A percentile compares a stretch with the other conserved stretches of the same genome.
These are phyloP conservation scores for Aspergillus olivimuriae DNA, from an alignment of 495 filamentous ascomycete species.

Conservation along the genomic window DNA sequence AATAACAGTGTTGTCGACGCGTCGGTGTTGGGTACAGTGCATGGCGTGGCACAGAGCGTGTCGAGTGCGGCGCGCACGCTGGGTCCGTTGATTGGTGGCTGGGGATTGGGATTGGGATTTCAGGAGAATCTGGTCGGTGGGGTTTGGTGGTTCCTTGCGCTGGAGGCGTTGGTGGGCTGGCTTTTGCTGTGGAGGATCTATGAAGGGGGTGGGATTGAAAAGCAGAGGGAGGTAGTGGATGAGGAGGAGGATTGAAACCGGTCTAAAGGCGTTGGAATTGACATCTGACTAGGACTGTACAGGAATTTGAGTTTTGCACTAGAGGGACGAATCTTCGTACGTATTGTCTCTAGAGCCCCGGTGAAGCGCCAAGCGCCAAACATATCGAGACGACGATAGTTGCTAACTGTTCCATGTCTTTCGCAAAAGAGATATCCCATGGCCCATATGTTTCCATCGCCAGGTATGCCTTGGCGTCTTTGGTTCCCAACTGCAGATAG, in stretches of 20 bases:
- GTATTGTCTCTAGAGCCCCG: no score
- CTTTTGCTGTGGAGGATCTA: constrained; percentile 44
- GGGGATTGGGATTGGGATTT: constrained; percentile 57
- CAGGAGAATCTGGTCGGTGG: constrained; percentile 58
- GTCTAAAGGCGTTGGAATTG: no score
- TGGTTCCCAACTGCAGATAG: no score
- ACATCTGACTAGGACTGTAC: no score
- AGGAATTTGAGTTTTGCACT: no score
- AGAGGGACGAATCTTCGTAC: no score
- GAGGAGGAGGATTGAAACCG: constrained; percentile 20
- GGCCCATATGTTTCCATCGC: no score
- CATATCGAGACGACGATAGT: no score
- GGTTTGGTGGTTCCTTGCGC: constrained; percentile 63
- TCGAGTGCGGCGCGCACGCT: constrained; percentile 53
- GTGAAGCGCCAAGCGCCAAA: no score
- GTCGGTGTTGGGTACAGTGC: constrained; percentile 58
- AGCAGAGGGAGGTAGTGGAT: constrained; percentile 13
- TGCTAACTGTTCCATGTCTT: no score
- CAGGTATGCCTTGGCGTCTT: no score
- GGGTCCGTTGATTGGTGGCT: constrained; percentile 61
- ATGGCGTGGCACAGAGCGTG: constrained; percentile 63
- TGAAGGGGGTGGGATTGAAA: constrained; percentile 46
- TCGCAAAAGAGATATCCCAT: no score
- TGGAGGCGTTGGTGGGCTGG: constrained; percentile 45
- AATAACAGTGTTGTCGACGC: constrained; percentile 62